Base-by-base conservation (phyloP, 2,329 filamentous ascomycete species). In the Aspergillus sp. region DNA sequence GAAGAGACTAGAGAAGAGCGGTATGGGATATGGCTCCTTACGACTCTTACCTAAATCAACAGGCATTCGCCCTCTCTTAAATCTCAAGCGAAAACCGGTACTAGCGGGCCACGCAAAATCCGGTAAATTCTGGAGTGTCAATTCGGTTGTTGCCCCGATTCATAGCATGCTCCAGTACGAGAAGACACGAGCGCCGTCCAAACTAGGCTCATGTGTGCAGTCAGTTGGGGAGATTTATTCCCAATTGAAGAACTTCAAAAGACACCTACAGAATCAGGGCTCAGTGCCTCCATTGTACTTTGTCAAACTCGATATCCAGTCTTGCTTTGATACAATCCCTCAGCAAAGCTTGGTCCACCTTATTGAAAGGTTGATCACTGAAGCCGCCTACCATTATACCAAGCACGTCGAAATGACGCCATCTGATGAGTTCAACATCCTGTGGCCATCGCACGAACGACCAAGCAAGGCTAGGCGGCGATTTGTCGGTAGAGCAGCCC, bases 321-420 rank as follows among this genome's bases (percentile, higher is more conserved):
- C 91, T 2, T 96, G 94, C 68, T 99, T 97, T 73, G 95, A 99
- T 75, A 97, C 91, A 0, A 97, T 99, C 48, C 95, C 95, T 0
- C 95, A 98, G 73, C 77, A 84, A 25, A 85, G 87, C 1, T 80
- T 98, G 17, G 71, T 97, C 36, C 73, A 81, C 23, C 80, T 98
- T 25, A 84, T 96, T 64, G 78, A 82, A 45, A 72, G 75, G 65
- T 60, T 87, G 71, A 55, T 86, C 84, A 65, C 85, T 75, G 64
- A 89, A 59, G 76, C 82, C 3, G 78, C 80, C 21, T 99, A 99
- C 71, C 82, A 84, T 7, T 83, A 96, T 51, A 83, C 84, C 7
- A 92, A 88, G 65, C 89, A 97, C 69, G 86, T 87, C 6, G 89
- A 96, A 72, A 84, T 95, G 39, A 85, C 83, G 65, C 81, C 86